A percentile compares a stretch with the other conserved stretches of the same genome.
Conservation (phyloP, 768 basidiomycete species). For the Suillus occidentalis region DNA sequence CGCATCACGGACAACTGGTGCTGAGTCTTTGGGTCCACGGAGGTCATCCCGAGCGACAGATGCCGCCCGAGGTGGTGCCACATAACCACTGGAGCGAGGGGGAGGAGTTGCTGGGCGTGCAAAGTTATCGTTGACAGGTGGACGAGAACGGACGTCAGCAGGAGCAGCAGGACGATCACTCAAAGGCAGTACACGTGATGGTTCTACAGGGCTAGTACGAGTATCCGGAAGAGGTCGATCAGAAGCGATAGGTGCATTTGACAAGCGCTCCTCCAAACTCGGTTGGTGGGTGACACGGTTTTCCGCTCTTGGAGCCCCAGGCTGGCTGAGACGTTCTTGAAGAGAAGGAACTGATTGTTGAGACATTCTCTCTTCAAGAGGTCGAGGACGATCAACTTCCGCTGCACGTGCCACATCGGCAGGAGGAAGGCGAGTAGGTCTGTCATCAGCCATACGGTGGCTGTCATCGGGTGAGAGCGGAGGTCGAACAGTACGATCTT, state of each 20-base stretch:
- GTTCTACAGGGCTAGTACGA: constrained; percentile 15
- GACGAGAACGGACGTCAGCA: constrained; percentile 19
- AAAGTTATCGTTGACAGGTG: constrained; percentile 14
- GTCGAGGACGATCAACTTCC: constrained; percentile 28
- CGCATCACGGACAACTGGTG: constrained; percentile 15
- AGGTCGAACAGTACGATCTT: constrained; percentile 22
- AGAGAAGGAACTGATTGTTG: constrained; percentile 34
- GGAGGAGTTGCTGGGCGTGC: constrained; percentile 20
- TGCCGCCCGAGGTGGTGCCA: constrained; percentile 15
- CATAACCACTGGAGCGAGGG: constrained; percentile 14
- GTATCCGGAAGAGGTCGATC: constrained; percentile 22
- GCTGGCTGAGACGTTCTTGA: constrained; percentile 40
- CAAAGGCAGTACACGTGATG: constrained; percentile 8
- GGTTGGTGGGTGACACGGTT: constrained; percentile 26
- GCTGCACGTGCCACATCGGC: constrained; percentile 22
- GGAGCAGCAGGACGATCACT: constrained; percentile 16
- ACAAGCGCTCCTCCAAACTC: constrained; percentile 44
- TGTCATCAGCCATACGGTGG: constrained; percentile 18
- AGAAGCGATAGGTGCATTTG: constrained; percentile 29
- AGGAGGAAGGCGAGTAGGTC: constrained; percentile 14
- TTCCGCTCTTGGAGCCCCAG: constrained; percentile 24
- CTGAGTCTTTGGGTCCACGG: constrained; percentile 27
- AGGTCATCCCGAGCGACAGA: constrained; percentile 37
- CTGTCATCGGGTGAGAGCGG: constrained; percentile 15
- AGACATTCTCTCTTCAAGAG: constrained; percentile 42